These are phyloP conservation scores for Gossypium lobatum DNA, from an alignment of 441 rosid genomes.

Conservation along the genomic window DNA sequence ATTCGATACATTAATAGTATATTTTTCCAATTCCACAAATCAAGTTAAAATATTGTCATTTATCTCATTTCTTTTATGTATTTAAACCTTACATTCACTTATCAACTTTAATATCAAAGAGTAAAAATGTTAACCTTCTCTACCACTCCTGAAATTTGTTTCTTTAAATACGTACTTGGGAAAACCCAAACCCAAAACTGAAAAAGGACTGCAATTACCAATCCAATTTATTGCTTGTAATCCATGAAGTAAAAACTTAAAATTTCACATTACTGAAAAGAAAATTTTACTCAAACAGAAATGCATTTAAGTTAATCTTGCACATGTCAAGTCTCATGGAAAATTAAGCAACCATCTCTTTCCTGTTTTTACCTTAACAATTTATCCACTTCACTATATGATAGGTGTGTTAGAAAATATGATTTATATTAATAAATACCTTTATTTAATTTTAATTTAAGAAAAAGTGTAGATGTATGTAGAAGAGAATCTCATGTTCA, in stretches of 20 bases:
- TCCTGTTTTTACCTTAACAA: neutral
- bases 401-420: neutral
- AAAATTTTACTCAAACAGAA: neutral
- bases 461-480: neutral
- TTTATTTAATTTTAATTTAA: neutral
- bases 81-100: no score
- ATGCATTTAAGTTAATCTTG: neutral
- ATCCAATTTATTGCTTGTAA: no score
- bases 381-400: neutral
- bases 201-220: no score
- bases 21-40: no score
- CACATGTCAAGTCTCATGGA: neutral
- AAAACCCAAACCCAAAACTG: no score
- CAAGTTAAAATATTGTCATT: no score
- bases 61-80: no score
- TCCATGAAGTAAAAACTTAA: neutral
- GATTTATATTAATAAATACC: neutral
- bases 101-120: no score
- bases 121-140: no score
- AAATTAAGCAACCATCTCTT: neutral
- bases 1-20: no score
- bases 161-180: no score
- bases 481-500: neutral
- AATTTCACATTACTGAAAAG: neutral
- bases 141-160: no score